Percentiles rank a stretch among this genome's conserved stretches.
Evolutionary conservation across 352 stramenopile species (phyloP).

Genomic region (Paralagenidium karlingii): DNA sequence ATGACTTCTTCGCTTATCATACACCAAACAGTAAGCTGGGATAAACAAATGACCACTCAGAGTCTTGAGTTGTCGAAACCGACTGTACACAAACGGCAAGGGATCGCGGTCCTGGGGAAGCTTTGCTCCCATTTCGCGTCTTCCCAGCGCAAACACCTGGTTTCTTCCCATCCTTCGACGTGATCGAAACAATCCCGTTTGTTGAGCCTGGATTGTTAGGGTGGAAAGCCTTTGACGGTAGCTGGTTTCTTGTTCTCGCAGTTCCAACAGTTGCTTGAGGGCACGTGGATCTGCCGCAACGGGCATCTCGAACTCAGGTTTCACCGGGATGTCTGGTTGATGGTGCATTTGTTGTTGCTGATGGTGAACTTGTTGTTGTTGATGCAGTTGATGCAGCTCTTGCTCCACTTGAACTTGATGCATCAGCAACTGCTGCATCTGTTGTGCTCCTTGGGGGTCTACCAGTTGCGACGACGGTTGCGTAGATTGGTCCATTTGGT

Average conservation of each 20-base stretch:
- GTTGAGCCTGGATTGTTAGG: background rate
- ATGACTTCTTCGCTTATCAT: constrained; percentile 91
- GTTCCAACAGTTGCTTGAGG: constrained; percentile 55
- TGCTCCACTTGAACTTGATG: too few relatives aligned
- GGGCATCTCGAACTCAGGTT: constrained; percentile 21
- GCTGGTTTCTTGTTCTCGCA: constrained; percentile 33
- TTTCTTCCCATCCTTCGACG: constrained; percentile 31
- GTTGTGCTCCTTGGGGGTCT: too few relatives aligned
- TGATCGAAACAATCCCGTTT: background rate
- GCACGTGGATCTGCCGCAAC: constrained; percentile 62
- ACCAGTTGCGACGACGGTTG: too few relatives aligned
- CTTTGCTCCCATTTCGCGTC: constrained; percentile 27
- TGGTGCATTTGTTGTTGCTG: constrained; percentile 21
- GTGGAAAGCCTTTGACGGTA: background rate
- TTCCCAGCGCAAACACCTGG: constrained; percentile 31
- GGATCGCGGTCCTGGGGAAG: constrained; percentile 14
- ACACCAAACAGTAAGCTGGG: constrained; percentile 92
- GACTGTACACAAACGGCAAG: constrained; percentile 57
- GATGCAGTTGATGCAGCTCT: too few relatives aligned
- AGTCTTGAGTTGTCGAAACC: constrained; percentile 68
- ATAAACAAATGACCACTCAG: constrained; percentile 91
- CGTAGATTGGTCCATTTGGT: too few relatives aligned
- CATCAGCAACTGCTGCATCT: too few relatives aligned
- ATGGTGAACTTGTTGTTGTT: too few relatives aligned
- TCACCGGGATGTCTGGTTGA: constrained; percentile 8